phyloP scores from a whole-genome alignment of 129 eudicot genomes.

The Centrapalus pauciflorus region DNA sequence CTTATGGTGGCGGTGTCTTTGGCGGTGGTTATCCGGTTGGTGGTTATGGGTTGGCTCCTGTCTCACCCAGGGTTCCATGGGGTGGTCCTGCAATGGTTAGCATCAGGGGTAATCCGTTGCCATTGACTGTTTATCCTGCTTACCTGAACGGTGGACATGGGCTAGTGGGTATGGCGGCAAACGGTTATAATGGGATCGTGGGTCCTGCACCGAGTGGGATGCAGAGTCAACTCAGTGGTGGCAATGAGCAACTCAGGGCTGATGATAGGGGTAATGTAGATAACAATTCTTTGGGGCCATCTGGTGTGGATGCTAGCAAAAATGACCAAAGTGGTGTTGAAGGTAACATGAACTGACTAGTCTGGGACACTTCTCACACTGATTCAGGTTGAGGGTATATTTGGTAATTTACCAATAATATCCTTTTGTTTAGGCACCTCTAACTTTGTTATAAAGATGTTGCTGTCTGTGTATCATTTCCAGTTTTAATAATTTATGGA shows the following conservation, averaged over 20 bases:
- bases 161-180: conserved; percentile 36
- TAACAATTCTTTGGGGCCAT: conserved; percentile 27
- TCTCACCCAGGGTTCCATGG: conserved; percentile 56
- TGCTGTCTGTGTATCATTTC: conserved; percentile 31
- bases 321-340: conserved; percentile 27
- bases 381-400: conserved; percentile 15
- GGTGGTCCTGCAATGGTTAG: conserved; percentile 43
- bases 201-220: conserved; percentile 30
- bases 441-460: conserved; percentile 27
- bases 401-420: neutral
- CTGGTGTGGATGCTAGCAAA: conserved; percentile 15
- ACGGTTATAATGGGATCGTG: conserved; percentile 40
- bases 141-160: conserved; percentile 55
- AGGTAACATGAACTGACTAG: conserved; percentile 23
- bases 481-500: conserved; percentile 29
- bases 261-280: conserved; percentile 33
- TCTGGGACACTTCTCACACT: conserved; percentile 6
- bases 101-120: conserved; percentile 41
- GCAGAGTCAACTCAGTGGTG: conserved; percentile 23
- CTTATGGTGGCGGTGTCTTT: conserved; percentile 50
- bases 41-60: conserved; percentile 51
- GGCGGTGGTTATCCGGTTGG: conserved; percentile 46
- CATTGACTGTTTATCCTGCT: conserved; percentile 48
- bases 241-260: conserved; percentile 25
- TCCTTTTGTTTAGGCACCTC: conserved; percentile 11